Evolutionary conservation across 179 eudicot species (phyloP).

Genomic region (Patellifolia procumbens): DNA sequence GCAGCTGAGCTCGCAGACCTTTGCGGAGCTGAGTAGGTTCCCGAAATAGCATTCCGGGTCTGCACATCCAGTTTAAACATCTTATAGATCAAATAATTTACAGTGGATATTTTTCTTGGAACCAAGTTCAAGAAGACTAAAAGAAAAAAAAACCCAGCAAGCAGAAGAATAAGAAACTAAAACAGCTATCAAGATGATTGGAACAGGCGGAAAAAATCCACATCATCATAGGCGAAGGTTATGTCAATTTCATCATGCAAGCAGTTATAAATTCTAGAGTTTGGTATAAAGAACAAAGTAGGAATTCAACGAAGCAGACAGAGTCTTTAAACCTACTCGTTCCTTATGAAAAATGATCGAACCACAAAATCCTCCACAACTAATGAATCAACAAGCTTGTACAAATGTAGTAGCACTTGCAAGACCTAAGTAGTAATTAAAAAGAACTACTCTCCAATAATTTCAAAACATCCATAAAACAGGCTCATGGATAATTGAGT

Average conservation of each 20-base stretch:
- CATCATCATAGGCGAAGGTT: neutral
- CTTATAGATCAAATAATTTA: slow-evolving; percentile 18
- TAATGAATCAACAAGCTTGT: neutral
- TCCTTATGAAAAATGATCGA: neutral
- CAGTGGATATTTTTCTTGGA: neutral
- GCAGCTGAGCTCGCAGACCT: slow-evolving; percentile 99
- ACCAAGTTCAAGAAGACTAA: neutral
- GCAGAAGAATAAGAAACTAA: no score
- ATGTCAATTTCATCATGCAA: neutral
- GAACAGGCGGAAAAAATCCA: neutral
- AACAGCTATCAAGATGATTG: neutral
- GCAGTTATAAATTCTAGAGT: neutral
- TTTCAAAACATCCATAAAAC: neutral
- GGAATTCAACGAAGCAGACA: neutral
- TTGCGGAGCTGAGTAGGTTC: slow-evolving; percentile 98
- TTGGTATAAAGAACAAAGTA: neutral
- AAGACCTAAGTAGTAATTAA: neutral
- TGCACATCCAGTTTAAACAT: slow-evolving; percentile 40
- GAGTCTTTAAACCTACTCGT: neutral
- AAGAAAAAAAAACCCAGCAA: no score
- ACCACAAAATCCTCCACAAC: neutral
- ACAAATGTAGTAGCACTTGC: neutral
- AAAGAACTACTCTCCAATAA: no score
- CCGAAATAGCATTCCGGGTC: slow-evolving; percentile 96
- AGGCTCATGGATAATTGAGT: neutral